Base-by-base conservation (phyloP, 345 rosid species). In the Eutrema yunnanense region DNA sequence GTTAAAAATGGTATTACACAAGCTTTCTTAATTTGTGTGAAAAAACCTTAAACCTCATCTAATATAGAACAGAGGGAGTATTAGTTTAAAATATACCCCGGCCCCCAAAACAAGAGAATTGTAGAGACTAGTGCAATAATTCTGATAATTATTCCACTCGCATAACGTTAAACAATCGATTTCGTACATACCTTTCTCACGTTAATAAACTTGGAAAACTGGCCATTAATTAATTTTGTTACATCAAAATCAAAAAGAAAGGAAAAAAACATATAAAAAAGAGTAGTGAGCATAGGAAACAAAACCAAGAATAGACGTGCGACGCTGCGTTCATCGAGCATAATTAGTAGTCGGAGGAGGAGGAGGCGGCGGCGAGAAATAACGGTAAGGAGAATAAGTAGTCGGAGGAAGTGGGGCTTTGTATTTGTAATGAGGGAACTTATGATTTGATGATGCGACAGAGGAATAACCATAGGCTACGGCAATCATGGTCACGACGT, bases 341-440 rank as follows among this genome's bases (percentile, higher is more conserved):
- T 51, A 73, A 30, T 74, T 55, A 9, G 27, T 41, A 8, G 67
- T 34, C 3, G 72, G 76, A 63, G 73, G 67, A 30, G 79, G 79
- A 42, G 62, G 65, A 40, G 73, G 54, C 9, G 81, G 54, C 9
- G 81, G 81, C 4, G 77, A 78, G 81, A 78, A 78, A 14, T 78
- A 78, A 36, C 72, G 76, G 55, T 76, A 78, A 72, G 81, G 81
- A 61, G 77, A 72, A 72, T 66, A 78, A 6, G 76, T 76, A 0
- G 67, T 64, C 0, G 80, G 76, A 63, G 80, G 80, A 49, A 22
- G 13, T n/a, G 76, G 80, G 3, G 80, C 67, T 70, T 76, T 76
- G 62, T 71, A 76, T 16, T 76, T 76, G 76, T 76, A 76, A 66
- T 78, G 77, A 41, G 81, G 81, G 37, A 78, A 78, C 67, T 78